phyloP scores from a whole-genome alignment of 108 stramenopile genomes.

The Licmophora abbreviata region DNA sequence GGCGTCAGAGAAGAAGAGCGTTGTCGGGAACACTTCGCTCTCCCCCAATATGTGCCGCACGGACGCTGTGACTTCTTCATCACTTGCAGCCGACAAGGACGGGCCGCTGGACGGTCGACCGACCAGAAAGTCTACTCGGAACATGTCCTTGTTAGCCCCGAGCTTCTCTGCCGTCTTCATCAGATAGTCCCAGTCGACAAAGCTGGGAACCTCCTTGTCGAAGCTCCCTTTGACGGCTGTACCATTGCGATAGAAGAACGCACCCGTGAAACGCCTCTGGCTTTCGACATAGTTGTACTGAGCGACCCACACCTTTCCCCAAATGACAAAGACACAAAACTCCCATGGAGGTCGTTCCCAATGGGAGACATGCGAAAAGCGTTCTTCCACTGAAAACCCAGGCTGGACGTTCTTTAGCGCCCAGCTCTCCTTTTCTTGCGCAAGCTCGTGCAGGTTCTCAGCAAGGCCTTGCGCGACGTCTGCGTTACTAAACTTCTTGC shows the following conservation, averaged over 20 bases:
- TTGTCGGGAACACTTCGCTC: too few species aligned
- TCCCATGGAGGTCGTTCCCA: constrained; percentile 4
- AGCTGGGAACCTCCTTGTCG: constrained; percentile 5
- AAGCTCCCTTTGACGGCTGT: constrained; percentile 7
- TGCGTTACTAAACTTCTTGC: too few species aligned
- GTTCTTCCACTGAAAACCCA: constrained; percentile 19
- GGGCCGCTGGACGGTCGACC: too few species aligned
- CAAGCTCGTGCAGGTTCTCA: background rate
- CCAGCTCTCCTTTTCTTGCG: constrained; percentile 8
- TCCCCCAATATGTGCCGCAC: too few species aligned
- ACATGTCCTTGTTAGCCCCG: background rate
- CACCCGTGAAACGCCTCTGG: too few species aligned
- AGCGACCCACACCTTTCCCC: constrained; percentile 12
- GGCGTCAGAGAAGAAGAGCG: too few species aligned
- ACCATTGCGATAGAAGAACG: constrained; percentile 14
- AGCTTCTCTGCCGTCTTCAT: background rate
- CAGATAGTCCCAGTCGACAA: constrained; percentile 17
- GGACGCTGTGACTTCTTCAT: too few species aligned
- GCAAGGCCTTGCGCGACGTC: constrained; percentile 3
- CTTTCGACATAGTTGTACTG: too few species aligned
- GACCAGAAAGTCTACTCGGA: background rate
- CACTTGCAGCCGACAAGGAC: too few species aligned
- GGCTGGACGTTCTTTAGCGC: constrained; percentile 8
- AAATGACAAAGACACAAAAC: constrained; percentile 21
- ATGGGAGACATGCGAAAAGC: constrained; percentile 5